Evolutionary conservation across 352 stramenopile genomes (phyloP).

Genomic region (Peronosclerospora sorghi): DNA sequence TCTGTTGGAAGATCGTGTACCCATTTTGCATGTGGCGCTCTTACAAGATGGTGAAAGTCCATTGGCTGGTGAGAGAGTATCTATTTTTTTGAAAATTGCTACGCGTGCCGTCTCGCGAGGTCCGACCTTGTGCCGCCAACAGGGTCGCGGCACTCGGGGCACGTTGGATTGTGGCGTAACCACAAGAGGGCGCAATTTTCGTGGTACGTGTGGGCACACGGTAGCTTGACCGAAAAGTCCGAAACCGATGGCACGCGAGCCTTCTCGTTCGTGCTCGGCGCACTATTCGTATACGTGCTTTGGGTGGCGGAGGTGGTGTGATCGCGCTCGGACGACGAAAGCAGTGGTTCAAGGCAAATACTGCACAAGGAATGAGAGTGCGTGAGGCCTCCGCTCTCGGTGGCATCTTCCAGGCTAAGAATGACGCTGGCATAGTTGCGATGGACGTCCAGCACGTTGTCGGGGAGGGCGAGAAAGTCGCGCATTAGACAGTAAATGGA

Average conservation of each 20-base stretch:
- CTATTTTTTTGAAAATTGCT: no score
- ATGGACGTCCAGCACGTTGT: slow-evolving; percentile 36
- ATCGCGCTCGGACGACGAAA: no score
- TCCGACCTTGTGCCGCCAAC: slow-evolving; percentile 14
- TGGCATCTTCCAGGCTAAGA: slow-evolving; percentile 42
- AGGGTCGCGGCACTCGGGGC: slow-evolving; percentile 39
- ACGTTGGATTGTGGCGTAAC: slow-evolving; percentile 46
- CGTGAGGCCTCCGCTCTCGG: slow-evolving; percentile 19
- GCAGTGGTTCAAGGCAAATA: slow-evolving; percentile 40
- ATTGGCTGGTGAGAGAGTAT: no score
- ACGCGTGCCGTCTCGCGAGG: no score
- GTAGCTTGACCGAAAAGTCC: slow-evolving; percentile 29
- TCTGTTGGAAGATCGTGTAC: no score
- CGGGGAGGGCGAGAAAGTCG: slow-evolving; percentile 39
- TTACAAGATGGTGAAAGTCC: no score
- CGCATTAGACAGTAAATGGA: slow-evolving; percentile 39
- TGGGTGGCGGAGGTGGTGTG: neutral
- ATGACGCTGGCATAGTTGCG: slow-evolving; percentile 46
- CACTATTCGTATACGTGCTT: neutral
- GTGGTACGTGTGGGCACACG: slow-evolving; percentile 46
- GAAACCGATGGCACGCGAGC: no score
- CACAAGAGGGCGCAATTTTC: slow-evolving; percentile 63
- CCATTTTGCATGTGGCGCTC: no score
- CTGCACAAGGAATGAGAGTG: slow-evolving; percentile 34
- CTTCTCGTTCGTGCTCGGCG: neutral